Conservation (phyloP, 768 basidiomycete genomes). For the Phaffia australis region DNA sequence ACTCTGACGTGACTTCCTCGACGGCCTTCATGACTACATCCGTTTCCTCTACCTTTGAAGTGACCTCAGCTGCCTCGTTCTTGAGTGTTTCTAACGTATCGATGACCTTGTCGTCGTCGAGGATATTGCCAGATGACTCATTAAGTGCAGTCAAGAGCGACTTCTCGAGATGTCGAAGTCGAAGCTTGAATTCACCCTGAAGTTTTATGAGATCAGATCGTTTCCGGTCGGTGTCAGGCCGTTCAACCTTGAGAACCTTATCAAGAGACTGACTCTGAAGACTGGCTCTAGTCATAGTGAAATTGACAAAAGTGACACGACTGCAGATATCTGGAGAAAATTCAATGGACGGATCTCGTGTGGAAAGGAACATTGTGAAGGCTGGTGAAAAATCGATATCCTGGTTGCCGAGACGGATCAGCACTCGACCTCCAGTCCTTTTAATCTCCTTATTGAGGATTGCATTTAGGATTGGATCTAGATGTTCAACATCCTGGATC, state of each 20-base stretch:
- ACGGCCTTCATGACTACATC: conserved; percentile 93
- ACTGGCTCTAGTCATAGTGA: conserved; percentile 97
- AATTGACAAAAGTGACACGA: conserved; percentile 89
- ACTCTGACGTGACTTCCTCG: conserved; percentile 88
- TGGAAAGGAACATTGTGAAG: conserved; percentile 99
- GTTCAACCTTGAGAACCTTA: conserved; percentile 90
- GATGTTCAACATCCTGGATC: conserved; percentile 94
- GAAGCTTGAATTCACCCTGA: conserved; percentile 92
- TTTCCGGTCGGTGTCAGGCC: conserved; percentile 91
- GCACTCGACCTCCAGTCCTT: conserved; percentile 89
- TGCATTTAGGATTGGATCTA: conserved; percentile 93
- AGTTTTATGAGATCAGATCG: conserved; percentile 94
- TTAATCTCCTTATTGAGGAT: conserved; percentile 95
- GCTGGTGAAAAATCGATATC: conserved; percentile 99
- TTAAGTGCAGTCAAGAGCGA: conserved; percentile 87
- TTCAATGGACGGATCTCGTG: conserved; percentile 90
- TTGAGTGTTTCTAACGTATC: conserved; percentile 91
- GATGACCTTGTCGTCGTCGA: conserved; percentile 93
- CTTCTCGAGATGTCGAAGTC: conserved; percentile 83
- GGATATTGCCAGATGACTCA: conserved; percentile 90
- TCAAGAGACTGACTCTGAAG: conserved; percentile 96
- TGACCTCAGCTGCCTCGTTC: conserved; percentile 89
- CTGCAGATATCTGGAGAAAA: conserved; percentile 98
- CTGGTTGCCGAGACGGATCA: conserved; percentile 91
- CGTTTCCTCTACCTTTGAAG: conserved; percentile 89